phyloP scores from a whole-genome alignment of 2,329 filamentous ascomycete species.

The Diaporthe citriasiana region DNA sequence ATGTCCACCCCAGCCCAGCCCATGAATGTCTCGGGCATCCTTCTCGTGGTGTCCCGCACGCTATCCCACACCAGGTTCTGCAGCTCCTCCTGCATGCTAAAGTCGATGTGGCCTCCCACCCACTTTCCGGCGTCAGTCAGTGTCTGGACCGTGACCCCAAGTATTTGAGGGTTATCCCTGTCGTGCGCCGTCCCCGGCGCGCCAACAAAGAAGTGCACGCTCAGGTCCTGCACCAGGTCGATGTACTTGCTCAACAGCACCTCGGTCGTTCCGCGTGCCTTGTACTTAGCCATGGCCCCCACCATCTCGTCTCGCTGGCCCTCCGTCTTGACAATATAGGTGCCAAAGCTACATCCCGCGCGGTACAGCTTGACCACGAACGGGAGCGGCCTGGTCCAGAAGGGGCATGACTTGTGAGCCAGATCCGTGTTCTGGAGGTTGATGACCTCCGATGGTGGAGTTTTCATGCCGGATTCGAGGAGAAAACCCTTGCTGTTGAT shows the following conservation, averaged over 20 bases:
- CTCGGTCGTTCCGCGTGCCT: constrained; percentile 43
- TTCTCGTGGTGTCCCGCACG: constrained; percentile 44
- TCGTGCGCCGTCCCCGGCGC: constrained; percentile 41
- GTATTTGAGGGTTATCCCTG: constrained; percentile 43
- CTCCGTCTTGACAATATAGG: constrained; percentile 45
- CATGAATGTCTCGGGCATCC: constrained; percentile 43
- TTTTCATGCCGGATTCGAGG: constrained; percentile 44
- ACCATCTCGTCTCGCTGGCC: constrained; percentile 36
- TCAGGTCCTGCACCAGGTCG: constrained; percentile 45
- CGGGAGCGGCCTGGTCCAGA: constrained; percentile 42
- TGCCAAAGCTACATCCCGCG: constrained; percentile 47
- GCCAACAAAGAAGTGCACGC: constrained; percentile 46
- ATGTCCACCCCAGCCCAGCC: constrained; percentile 48
- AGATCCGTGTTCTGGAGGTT: constrained; percentile 41
- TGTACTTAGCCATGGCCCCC: constrained; percentile 41
- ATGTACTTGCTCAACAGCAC: constrained; percentile 46
- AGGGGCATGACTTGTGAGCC: constrained; percentile 16
- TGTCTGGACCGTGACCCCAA: constrained; percentile 46
- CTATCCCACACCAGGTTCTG: constrained; percentile 41
- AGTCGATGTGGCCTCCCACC: constrained; percentile 46
- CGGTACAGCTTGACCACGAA: constrained; percentile 47
- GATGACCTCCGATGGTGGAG: constrained; percentile 42
- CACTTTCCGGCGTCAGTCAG: constrained; percentile 45
- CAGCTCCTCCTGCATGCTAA: constrained; percentile 44
- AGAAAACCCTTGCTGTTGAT: constrained; percentile 47